Evolutionary conservation across 768 basidiomycete genomes (phyloP).

Genomic region (Naematelia encephala): DNA sequence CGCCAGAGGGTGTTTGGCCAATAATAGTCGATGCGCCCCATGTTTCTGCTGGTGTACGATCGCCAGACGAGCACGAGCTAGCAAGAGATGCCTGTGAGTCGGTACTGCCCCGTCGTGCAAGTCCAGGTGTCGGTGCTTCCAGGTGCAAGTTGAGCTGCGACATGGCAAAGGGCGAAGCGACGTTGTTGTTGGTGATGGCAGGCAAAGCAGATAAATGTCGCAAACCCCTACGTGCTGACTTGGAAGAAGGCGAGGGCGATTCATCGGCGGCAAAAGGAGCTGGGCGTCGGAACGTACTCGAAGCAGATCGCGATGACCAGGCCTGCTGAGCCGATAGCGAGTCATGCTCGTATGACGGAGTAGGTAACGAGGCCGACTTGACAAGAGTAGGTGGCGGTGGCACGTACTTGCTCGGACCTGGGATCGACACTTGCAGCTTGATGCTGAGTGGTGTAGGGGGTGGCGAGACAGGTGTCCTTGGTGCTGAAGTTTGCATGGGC

Average conservation of each 20-base stretch:
- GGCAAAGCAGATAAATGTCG: slow-evolving; percentile 1
- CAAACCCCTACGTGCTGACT: slow-evolving; percentile 10
- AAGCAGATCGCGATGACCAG: not conserved
- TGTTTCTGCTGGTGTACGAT: slow-evolving; percentile 25
- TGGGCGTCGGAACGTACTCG: not conserved
- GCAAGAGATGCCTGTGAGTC: slow-evolving; percentile 22
- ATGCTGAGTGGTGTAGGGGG: slow-evolving; percentile 2
- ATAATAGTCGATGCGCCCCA: slow-evolving; percentile 33
- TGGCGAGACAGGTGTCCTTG: slow-evolving; percentile 19
- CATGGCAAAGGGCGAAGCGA: slow-evolving; percentile 17
- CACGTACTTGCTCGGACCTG: slow-evolving; percentile 8
- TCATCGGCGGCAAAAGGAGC: not conserved
- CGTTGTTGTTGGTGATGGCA: slow-evolving; percentile 5
- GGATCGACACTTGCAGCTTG: not conserved
- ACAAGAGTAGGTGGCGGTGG: slow-evolving; percentile 23
- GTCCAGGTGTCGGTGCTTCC: slow-evolving; percentile 40
- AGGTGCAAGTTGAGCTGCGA: slow-evolving; percentile 27
- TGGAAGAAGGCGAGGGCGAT: slow-evolving; percentile 16
- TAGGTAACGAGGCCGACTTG: not conserved
- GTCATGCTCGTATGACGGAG: not conserved
- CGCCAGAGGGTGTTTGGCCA: slow-evolving; percentile 23
- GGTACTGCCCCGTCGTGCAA: slow-evolving; percentile 34
- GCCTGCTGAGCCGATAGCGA: not conserved
- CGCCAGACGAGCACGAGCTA: slow-evolving; percentile 13
- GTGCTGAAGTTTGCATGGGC: not conserved